phyloP scores from a whole-genome alignment of 352 stramenopile genomes.

The Sclerospora graminicola region DNA sequence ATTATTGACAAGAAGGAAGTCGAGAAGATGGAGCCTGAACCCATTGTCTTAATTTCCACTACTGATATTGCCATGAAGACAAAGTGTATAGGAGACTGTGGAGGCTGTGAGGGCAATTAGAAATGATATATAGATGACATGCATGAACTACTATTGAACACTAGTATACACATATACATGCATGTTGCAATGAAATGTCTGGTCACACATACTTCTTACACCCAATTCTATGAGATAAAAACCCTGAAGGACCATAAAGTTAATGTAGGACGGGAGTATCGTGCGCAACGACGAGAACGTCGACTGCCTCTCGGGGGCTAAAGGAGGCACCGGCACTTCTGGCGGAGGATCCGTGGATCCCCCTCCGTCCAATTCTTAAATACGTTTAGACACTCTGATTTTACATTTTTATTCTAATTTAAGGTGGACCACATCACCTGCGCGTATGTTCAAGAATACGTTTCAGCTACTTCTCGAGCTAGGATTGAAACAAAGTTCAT shows the following conservation, averaged over 20 bases:
- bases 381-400: too few species aligned
- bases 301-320: constrained; percentile 15
- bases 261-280: constrained; percentile 67
- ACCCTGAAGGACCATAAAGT: constrained; percentile 72
- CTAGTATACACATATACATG: neutral
- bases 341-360: constrained; percentile 3
- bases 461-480: too few species aligned
- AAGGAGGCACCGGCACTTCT: constrained; percentile 33
- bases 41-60: too few species aligned
- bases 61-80: too few species aligned
- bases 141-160: too few species aligned
- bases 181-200: constrained; percentile 41
- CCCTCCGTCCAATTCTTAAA: constrained; percentile 19
- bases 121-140: too few species aligned
- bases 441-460: too few species aligned
- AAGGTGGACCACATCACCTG: neutral
- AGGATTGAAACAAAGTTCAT: constrained; percentile 8
- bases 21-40: too few species aligned
- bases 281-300: constrained; percentile 22
- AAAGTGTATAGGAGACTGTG: too few species aligned
- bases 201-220: constrained; percentile 82
- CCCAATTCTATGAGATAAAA: constrained; percentile 85
- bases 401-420: neutral
- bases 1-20: too few species aligned
- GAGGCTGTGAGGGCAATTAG: too few species aligned